phyloP scores from a whole-genome alignment of 371 early-diverging fungal genomes.

The Cokeromyces recurvatus region DNA sequence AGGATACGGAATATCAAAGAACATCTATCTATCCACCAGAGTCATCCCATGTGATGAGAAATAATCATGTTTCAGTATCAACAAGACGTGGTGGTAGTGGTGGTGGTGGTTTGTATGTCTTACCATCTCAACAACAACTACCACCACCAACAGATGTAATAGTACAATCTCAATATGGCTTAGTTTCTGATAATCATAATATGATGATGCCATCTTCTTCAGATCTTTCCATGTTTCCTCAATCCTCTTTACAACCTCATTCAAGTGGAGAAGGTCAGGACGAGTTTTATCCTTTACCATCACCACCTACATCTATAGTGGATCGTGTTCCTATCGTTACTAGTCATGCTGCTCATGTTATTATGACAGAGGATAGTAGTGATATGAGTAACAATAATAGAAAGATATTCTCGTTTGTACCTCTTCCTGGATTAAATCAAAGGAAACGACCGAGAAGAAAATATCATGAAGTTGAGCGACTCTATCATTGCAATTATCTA shows the following conservation, averaged over 20 bases:
- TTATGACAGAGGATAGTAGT: too few species aligned
- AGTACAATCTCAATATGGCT: background rate
- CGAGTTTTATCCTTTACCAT: slow-evolving; percentile 16
- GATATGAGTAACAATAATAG: slow-evolving; percentile 3
- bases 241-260: background rate
- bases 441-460: slow-evolving; percentile 68
- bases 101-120: background rate
- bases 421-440: slow-evolving; percentile 56
- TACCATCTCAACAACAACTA: background rate
- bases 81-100: too few species aligned
- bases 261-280: background rate
- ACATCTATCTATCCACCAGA: background rate
- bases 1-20: slow-evolving; percentile 1
- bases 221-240: slow-evolving; percentile 1
- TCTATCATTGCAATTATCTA: slow-evolving; percentile 59
- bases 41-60: too few species aligned
- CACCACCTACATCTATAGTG: slow-evolving; percentile 25
- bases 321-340: slow-evolving; percentile 9
- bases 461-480: slow-evolving; percentile 68
- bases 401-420: slow-evolving; percentile 61
- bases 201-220: background rate
- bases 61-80: background rate
- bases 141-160: background rate
- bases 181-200: background rate
- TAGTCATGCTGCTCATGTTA: background rate